These are phyloP conservation scores for Coemansia sp. DNA, from an alignment of 192 early-diverging fungal genomes.

Conservation along the genomic window DNA sequence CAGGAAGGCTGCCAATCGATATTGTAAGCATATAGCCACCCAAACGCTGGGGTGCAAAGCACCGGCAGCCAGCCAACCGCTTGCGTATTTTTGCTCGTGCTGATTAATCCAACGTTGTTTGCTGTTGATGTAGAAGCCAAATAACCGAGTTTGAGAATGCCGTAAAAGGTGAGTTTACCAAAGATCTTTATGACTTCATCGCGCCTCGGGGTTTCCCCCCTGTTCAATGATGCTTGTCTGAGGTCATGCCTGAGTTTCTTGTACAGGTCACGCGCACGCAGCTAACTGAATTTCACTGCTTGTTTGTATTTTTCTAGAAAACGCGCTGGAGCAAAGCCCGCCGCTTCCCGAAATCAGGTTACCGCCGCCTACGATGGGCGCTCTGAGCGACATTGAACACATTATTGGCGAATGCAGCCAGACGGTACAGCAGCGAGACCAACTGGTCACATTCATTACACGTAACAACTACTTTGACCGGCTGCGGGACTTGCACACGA, in stretches of 20 bases:
- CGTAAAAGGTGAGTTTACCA: slow-evolving; percentile 44
- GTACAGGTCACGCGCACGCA: slow-evolving; percentile 4
- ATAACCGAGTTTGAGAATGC: slow-evolving; percentile 50
- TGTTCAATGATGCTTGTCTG: background rate
- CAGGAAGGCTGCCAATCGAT: slow-evolving; percentile 81
- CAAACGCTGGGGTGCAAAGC: background rate
- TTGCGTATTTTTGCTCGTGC: background rate
- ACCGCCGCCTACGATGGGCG: slow-evolving; percentile 68
- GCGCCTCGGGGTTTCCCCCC: no score
- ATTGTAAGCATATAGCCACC: slow-evolving; percentile 56
- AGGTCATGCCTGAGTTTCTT: background rate
- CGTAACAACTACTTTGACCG: slow-evolving; percentile 67
- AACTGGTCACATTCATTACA: slow-evolving; percentile 60
- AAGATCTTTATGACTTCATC: background rate
- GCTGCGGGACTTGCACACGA: slow-evolving; percentile 66
- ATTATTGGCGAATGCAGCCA: slow-evolving; percentile 58
- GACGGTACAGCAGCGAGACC: slow-evolving; percentile 62
- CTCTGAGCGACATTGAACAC: slow-evolving; percentile 70
- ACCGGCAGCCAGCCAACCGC: background rate
- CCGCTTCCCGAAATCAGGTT: slow-evolving; percentile 19
- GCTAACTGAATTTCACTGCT: background rate
- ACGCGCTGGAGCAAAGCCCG: slow-evolving; percentile 8
- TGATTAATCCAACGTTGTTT: background rate
- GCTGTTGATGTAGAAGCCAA: slow-evolving; percentile 33
- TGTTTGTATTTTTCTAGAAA: slow-evolving; percentile 17